A percentile compares a stretch with the other conserved stretches of the same genome.
Conservation (phyloP, 495 filamentous ascomycete genomes). For the Letharia columbiana region DNA sequence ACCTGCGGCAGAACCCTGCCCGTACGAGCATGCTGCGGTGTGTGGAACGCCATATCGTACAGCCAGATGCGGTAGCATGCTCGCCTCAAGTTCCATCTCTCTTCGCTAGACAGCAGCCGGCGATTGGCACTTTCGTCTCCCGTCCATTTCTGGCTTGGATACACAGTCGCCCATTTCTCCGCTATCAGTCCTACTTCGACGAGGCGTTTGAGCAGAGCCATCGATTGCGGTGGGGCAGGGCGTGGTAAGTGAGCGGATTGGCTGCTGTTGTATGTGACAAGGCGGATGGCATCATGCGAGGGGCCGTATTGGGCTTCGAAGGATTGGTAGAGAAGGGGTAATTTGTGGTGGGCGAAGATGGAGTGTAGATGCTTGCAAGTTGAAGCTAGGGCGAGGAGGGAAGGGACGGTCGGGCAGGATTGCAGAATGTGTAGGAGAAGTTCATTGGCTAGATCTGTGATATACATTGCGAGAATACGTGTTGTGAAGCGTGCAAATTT, state of each 20-base stretch:
- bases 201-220: constrained; percentile 49
- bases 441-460: constrained; percentile 51
- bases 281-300: constrained; percentile 48
- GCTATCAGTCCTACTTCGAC: constrained; percentile 50
- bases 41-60: constrained; percentile 51
- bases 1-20: constrained; percentile 38
- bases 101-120: constrained; percentile 49
- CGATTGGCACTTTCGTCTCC: constrained; percentile 46
- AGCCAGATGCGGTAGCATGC: constrained; percentile 66
- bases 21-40: constrained; percentile 37
- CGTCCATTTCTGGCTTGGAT: constrained; percentile 62
- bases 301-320: constrained; percentile 55
- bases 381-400: constrained; percentile 46
- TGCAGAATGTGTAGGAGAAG: constrained; percentile 53
- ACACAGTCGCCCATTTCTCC: constrained; percentile 56
- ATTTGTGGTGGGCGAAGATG: constrained; percentile 44
- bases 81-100: constrained; percentile 52
- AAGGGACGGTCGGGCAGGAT: constrained; percentile 42
- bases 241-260: constrained; percentile 47
- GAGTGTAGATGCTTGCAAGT: constrained; percentile 47
- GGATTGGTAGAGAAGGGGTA: constrained; percentile 44
- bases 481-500: constrained; percentile 3
- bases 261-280: constrained; percentile 49
- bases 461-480: constrained; percentile 32
- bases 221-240: constrained; percentile 39